phyloP scores from a whole-genome alignment of 2,329 filamentous ascomycete species.

The Calonectria hongkongensis region DNA sequence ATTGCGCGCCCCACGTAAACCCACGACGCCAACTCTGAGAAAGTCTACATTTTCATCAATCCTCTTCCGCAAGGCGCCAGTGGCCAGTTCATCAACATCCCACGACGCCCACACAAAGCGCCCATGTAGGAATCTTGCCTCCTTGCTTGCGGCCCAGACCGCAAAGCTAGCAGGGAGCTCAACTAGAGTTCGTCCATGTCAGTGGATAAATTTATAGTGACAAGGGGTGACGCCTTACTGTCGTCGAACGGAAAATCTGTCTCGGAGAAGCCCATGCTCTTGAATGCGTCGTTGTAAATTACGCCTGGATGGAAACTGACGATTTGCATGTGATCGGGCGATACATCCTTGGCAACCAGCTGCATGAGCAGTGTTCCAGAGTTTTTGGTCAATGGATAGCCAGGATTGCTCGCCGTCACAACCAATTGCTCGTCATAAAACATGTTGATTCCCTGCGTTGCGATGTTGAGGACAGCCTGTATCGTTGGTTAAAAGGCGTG shows the following conservation, averaged over 20 bases:
- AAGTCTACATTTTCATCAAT: slow-evolving; percentile 32
- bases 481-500: background rate
- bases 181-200: slow-evolving; percentile 21
- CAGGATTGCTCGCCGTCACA: slow-evolving; percentile 34
- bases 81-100: slow-evolving; percentile 69
- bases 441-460: slow-evolving; percentile 29
- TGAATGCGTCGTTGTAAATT: slow-evolving; percentile 11
- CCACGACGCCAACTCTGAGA: slow-evolving; percentile 14
- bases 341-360: slow-evolving; percentile 60
- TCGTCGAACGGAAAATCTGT: slow-evolving; percentile 22
- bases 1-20: slow-evolving; percentile 2
- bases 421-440: slow-evolving; percentile 7
- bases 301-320: slow-evolving; percentile 47
- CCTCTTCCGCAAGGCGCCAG: slow-evolving; percentile 25
- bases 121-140: slow-evolving; percentile 66
- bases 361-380: slow-evolving; percentile 61
- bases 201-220: background rate
- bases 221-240: background rate
- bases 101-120: slow-evolving; percentile 69
- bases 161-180: slow-evolving; percentile 63
- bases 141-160: slow-evolving; percentile 64
- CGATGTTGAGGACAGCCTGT: slow-evolving; percentile 22
- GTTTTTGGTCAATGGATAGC: slow-evolving; percentile 63
- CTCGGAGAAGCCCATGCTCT: slow-evolving; percentile 18
- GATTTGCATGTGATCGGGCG: slow-evolving; percentile 53